Evolutionary conservation across 1,284 basidiomycete genomes (phyloP), one percentile per base, ranked within the genome.

Genomic region (Leccinum brunneo-olivaceum): DNA sequence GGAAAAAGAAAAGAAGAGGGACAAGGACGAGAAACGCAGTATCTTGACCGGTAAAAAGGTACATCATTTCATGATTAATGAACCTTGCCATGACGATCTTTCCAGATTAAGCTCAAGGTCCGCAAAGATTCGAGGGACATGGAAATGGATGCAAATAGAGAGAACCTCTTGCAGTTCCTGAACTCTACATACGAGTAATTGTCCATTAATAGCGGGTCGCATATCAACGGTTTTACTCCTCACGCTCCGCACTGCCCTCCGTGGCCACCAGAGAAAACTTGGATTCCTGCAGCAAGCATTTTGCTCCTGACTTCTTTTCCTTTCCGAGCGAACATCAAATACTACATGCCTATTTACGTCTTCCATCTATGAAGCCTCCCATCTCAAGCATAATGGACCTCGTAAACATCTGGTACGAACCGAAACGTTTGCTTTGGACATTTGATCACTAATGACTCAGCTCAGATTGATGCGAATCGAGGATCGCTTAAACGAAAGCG

Each of bases 91-190:
- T 28, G 27, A 14, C 30, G 39, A 34, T 41, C 5, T 43, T 42
- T 11, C 32, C 34, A 79, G 76, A 79, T 79, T 46, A 79, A 79
- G 54, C 55, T 79, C 33, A 79, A 77, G 54, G 72, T 79, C 4
- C 76, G 73, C 63, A 77, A 74, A 52, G 72, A 76, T 38, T 72
- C 71, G 30, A 70, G 61, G 20, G 76, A 79, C 48, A 57, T 71
- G 38, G 74, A 76, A 53, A 63, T 74, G 51, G 76, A 79, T 51
- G 69, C 66, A 24, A 79, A 77, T 45, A 65, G 77, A 34, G 56
- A 70, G 57, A 65, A 73, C 52, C 55, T 79, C 38, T 50, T 79
- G 16, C 63, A 70, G 50, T 79, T 78, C 50, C 52, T 79, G 50
- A 79, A 79, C 50, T 73, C 76, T 37, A 65, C 76, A 1, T 76